These are phyloP conservation scores for Schizosaccharomyces lindneri DNA, from an alignment of 805 yeast genomes.

Conservation along the genomic window DNA sequence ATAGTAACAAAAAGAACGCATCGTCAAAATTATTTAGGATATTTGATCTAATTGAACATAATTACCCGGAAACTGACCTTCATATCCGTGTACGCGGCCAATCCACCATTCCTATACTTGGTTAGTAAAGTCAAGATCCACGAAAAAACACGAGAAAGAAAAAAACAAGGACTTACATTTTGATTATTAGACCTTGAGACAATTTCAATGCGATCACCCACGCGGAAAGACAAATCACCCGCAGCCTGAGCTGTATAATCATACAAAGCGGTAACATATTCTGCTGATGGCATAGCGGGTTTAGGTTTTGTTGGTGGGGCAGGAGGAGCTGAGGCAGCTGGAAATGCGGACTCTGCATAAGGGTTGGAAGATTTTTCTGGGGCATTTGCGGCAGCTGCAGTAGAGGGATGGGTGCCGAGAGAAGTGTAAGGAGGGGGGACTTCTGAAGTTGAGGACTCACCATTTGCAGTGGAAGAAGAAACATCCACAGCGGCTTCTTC, in stretches of 20 bases:
- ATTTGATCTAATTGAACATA: slow-evolving; percentile 17
- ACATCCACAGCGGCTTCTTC: slow-evolving; percentile 8
- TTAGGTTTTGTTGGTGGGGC: slow-evolving; percentile 13
- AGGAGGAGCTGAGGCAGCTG: neutral
- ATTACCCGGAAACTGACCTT: slow-evolving; percentile 90
- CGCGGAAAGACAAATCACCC: slow-evolving; percentile 70
- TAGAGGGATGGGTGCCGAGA: neutral
- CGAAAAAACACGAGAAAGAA: neutral
- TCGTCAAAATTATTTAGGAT: too few species aligned
- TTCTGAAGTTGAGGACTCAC: neutral
- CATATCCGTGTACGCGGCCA: slow-evolving; percentile 57
- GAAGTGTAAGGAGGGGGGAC: neutral
- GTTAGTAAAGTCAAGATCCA: neutral
- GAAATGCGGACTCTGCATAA: too few species aligned
- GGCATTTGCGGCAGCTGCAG: too few species aligned
- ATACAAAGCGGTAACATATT: slow-evolving; percentile 58
- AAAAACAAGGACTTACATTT: slow-evolving; percentile 15
- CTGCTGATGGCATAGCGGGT: slow-evolving; percentile 15
- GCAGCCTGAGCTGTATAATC: slow-evolving; percentile 82
- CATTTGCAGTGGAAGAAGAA: neutral
- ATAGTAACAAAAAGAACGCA: too few species aligned
- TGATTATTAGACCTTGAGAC: slow-evolving; percentile 60
- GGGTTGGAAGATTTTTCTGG: neutral
- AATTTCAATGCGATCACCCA: slow-evolving; percentile 68
- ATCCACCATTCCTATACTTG: slow-evolving; percentile 79